A percentile compares a stretch with the other conserved stretches of the same genome.
These are phyloP conservation scores for Lentinula sp. DNA, from an alignment of 768 basidiomycete species.

Conservation along the genomic window DNA sequence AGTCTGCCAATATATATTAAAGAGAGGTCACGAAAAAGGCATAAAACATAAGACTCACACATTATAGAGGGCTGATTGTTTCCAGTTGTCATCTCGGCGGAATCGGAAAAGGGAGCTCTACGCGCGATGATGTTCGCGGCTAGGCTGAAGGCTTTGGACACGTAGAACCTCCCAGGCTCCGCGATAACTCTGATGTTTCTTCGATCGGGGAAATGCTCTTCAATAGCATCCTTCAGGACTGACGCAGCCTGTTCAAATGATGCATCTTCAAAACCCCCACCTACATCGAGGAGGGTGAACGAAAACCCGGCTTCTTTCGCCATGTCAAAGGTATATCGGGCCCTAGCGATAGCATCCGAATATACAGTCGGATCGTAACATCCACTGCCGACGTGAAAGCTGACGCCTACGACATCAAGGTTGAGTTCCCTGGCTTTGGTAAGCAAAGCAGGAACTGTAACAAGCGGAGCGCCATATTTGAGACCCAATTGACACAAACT, in stretches of 20 bases:
- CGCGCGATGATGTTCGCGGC: constrained; percentile 93
- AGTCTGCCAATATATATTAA: constrained; percentile 33
- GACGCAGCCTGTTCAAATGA: constrained; percentile 77
- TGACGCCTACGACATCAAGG: constrained; percentile 88
- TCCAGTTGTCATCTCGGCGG: constrained; percentile 7
- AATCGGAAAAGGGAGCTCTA: constrained; percentile 47
- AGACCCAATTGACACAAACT: constrained; percentile 88
- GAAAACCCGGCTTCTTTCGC: constrained; percentile 72
- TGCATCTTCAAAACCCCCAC: constrained; percentile 87
- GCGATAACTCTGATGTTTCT: constrained; percentile 77
- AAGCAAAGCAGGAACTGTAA: constrained; percentile 73
- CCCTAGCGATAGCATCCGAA: constrained; percentile 81
- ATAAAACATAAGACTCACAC: constrained; percentile 60
- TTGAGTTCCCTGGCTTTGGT: constrained; percentile 70
- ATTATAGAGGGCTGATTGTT: constrained; percentile 57
- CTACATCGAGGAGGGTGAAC: constrained; percentile 86
- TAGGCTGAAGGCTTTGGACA: constrained; percentile 86
- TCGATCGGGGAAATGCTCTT: constrained; percentile 73
- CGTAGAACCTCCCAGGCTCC: constrained; percentile 94
- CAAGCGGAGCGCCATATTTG: constrained; percentile 94
- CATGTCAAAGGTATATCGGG: constrained; percentile 84
- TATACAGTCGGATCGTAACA: constrained; percentile 92
- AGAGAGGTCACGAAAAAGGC: constrained; percentile 13
- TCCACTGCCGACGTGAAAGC: constrained; percentile 97
- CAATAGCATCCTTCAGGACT: constrained; percentile 66